Base-by-base conservation (phyloP, 192 early-diverging fungal species). In the Linderina pennispora region DNA sequence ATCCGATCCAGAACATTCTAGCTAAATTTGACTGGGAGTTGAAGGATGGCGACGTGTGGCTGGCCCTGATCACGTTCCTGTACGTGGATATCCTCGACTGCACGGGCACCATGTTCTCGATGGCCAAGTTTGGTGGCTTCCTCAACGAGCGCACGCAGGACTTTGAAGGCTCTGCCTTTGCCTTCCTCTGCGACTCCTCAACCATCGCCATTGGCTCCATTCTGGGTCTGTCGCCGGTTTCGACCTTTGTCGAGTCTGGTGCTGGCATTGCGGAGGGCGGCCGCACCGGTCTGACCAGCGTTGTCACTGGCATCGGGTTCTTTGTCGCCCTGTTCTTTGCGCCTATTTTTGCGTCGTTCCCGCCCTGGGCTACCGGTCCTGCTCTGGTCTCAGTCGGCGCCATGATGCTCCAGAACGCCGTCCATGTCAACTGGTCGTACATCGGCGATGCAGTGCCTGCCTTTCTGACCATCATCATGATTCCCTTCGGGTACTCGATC, bases 71-170 rank as follows among this genome's bases (percentile, higher is more conserved):
- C 36, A 91, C 84, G 3, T 88, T 91, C 64, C 60, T 91, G 36
- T 91, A 89, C 48, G 84, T 91, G 48, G 89, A 91, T 62, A 86
- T 91, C 35, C 63, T 91, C 49, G 89, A 91, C 58, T 87, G 85
- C 42, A 91, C 88, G 3, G 87, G 86, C 15, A 89, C 88, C 20
- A 72, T 91, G 80, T 88, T 82, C 45, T 88, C 87, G 19, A 87
- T 89, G 88, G 86, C 87, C 22, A 77, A 77, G 44, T 88, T 84
- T 67, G 88, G 80, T 47, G 85, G 88, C 21, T 87, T 82, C 53
- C 78, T 77, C 56, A 77, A 88, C 45, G 76, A 84, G 48, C 61
- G 70, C 14, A 86, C 67, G 1, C 67, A 85, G 49, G 84, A 91
- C 46, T 88, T 89, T 70, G 83, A 86, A 43, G 81, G 81, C 19